Percentiles rank a stretch among this genome's conserved stretches.
phyloP scores from a whole-genome alignment of 768 basidiomycete species.

The Mycena albidolilacea region DNA sequence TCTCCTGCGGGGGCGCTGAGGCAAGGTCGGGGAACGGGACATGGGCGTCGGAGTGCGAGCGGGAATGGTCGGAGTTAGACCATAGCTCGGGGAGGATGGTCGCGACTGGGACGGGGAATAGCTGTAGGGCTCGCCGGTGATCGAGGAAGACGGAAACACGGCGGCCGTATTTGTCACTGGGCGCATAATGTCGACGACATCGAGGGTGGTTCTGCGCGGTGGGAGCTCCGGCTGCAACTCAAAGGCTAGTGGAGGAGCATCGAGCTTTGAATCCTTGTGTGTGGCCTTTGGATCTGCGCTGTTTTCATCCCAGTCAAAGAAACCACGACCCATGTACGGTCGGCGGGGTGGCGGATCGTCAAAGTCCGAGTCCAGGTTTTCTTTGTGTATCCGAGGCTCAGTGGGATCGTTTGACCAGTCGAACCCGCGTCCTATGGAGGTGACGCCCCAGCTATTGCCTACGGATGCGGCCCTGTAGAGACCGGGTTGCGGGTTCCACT shows the following conservation, averaged over 20 bases:
- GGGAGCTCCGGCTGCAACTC: constrained; percentile 8
- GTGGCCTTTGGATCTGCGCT: neutral
- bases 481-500: constrained; percentile 71
- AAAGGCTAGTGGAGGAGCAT: constrained; percentile 29
- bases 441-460: constrained; percentile 88
- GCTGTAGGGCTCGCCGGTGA: constrained; percentile 52
- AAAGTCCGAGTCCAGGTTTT: constrained; percentile 39
- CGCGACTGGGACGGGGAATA: constrained; percentile 41
- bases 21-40: constrained; percentile 64
- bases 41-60: constrained; percentile 43
- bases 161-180: constrained; percentile 47
- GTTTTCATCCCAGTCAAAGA: constrained; percentile 39
- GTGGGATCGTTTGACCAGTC: constrained; percentile 68
- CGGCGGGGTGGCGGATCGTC: constrained; percentile 20
- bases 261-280: constrained; percentile 19
- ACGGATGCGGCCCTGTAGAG: constrained; percentile 78
- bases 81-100: constrained; percentile 19
- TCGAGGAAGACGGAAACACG: constrained; percentile 32
- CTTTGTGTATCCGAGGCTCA: constrained; percentile 17
- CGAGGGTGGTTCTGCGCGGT: constrained; percentile 42
- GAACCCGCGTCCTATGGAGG: constrained; percentile 87
- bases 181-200: constrained; percentile 52
- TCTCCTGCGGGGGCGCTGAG: constrained; percentile 77
- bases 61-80: constrained; percentile 19
- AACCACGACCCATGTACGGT: constrained; percentile 27